Evolutionary conservation across 768 basidiomycete genomes (phyloP), one percentile per base, ranked within the genome.

Genomic region (Boletus rufocinnamomeus): DNA sequence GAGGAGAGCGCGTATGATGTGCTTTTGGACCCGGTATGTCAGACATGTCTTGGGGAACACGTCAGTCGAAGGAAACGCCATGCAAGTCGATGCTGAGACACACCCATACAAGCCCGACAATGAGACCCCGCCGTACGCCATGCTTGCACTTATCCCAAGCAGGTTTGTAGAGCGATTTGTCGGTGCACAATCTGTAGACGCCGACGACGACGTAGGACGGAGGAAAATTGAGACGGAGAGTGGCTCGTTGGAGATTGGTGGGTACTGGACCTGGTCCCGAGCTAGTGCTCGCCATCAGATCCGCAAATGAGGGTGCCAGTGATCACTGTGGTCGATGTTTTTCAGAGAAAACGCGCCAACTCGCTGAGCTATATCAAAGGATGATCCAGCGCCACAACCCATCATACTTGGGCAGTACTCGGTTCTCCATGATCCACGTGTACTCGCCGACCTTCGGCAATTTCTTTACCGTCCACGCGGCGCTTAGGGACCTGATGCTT

Each of bases 91-190:
- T 13, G 2, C 16, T 2, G 2, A 34, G 23, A 74, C 80, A 40
- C 66, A 88, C 91, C 91, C 91, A 93, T 34, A 82, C 71, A 0
- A 80, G 68, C 0, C 88, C 93, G 41, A 92, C 87, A 17, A 82
- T 72, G 0, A 82, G 75, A 0, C 95, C 94, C 21, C 93, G 77
- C 48, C 80, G 68, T 2, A 83, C 82, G 0, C 89, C 95, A 72
- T 95, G 88, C 61, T 79, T 82, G 69, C 93, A 91, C 74, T 93
- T 95, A 67, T 89, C 76, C 91, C 94, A 93, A 9, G 89, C 86
- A 5, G 93, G 92, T 27, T 78, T 75, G 59, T 84, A 86, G 35
- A 96, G 75, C 16, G 74, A 74, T 40, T 81, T 77, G 71, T 95
- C 93, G 0, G 89, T 92, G 66, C 85, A 80, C 7, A 97, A 77